These are phyloP conservation scores for Candida broadrunensis DNA, from an alignment of 805 yeast species.

Conservation along the genomic window DNA sequence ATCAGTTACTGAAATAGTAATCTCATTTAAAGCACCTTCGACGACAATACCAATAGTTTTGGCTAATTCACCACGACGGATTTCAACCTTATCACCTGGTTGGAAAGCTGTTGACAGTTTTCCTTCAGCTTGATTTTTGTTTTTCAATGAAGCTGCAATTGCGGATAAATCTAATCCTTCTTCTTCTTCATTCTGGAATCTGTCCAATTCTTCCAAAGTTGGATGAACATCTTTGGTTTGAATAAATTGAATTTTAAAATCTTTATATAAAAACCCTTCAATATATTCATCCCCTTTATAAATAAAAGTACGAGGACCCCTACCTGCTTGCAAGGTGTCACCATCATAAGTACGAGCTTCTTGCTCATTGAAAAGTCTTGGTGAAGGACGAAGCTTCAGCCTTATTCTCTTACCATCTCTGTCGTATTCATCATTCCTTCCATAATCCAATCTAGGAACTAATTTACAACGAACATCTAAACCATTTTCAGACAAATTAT, in stretches of 20 bases:
- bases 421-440: slow-evolving; percentile 57
- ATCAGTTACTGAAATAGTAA: slow-evolving; percentile 48
- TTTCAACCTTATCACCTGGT: slow-evolving; percentile 92
- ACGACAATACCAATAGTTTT: slow-evolving; percentile 81
- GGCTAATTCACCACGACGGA: slow-evolving; percentile 89
- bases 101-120: slow-evolving; percentile 54
- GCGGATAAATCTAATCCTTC: slow-evolving; percentile 87
- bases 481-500: slow-evolving; percentile 90
- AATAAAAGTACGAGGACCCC: slow-evolving; percentile 57
- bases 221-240: slow-evolving; percentile 85
- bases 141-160: slow-evolving; percentile 81
- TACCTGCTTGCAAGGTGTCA: slow-evolving; percentile 63
- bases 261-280: slow-evolving; percentile 85
- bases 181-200: slow-evolving; percentile 70
- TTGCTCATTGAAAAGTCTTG: slow-evolving; percentile 80
- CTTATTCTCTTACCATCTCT: slow-evolving; percentile 43
- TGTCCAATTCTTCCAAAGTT: slow-evolving; percentile 80
- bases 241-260: slow-evolving; percentile 77
- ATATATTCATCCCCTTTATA: slow-evolving; percentile 87
- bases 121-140: slow-evolving; percentile 28
- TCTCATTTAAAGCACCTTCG: slow-evolving; percentile 57
- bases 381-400: slow-evolving; percentile 74
- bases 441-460: slow-evolving; percentile 93
- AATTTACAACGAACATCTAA: slow-evolving; percentile 90
- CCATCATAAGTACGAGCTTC: slow-evolving; percentile 87